A percentile compares a stretch with the other conserved stretches of the same genome.
phyloP scores from a whole-genome alignment of 192 early-diverging fungal species.

The Umbelopsis sp. region DNA sequence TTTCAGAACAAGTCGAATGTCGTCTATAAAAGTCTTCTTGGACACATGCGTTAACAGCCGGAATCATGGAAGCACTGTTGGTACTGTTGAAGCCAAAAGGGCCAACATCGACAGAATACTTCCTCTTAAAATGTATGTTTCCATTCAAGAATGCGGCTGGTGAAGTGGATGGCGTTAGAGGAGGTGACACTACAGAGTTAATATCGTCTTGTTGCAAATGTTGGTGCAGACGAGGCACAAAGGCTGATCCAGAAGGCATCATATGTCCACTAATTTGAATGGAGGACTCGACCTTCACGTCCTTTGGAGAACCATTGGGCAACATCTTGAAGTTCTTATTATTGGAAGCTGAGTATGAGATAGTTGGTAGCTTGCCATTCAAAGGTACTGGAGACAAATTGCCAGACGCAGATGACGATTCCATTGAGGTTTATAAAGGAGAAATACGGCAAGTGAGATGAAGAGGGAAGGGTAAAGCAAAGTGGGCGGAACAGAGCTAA shows the following conservation, averaged over 20 bases:
- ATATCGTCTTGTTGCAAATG: constrained; percentile 9
- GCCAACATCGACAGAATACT: constrained; percentile 31
- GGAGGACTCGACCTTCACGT: neutral
- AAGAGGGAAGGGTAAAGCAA: neutral
- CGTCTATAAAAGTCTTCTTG: constrained; percentile 16
- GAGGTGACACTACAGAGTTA: constrained; percentile 24
- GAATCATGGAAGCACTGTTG: constrained; percentile 12
- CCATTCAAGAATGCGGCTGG: constrained; percentile 15
- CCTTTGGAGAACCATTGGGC: neutral
- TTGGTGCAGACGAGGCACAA: constrained; percentile 7
- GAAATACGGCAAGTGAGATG: neutral
- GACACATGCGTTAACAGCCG: neutral
- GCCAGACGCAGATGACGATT: neutral
- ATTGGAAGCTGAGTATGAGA: neutral
- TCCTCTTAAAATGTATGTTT: constrained; percentile 15
- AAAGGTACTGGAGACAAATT: constrained; percentile 5
- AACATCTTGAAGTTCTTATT: neutral
- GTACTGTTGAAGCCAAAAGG: constrained; percentile 20
- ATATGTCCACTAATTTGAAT: neutral
- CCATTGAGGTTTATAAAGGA: neutral
- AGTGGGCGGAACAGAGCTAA: neutral
- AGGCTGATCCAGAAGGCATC: constrained; percentile 1
- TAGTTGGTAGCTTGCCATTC: neutral
- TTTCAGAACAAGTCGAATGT: constrained; percentile 8
- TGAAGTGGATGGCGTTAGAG: constrained; percentile 30